Evolutionary conservation across 2,329 filamentous ascomycete genomes (phyloP).

Genomic region (Parascedosporium putredinis): DNA sequence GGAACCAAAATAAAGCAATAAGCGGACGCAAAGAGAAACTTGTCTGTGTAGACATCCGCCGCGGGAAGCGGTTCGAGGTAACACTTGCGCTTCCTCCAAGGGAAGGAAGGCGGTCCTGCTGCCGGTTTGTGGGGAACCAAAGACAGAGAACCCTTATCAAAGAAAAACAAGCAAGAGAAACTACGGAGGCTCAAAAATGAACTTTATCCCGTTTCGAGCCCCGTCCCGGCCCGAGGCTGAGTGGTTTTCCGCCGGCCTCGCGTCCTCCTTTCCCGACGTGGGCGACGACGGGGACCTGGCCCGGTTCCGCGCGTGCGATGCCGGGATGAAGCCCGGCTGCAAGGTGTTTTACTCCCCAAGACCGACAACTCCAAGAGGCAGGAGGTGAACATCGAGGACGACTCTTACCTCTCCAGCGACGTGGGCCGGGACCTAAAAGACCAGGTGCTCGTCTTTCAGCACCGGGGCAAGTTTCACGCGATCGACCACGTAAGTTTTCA

Average conservation of each 20-base stretch:
- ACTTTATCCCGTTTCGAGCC: conserved; percentile 16
- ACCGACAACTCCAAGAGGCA: conserved; percentile 22
- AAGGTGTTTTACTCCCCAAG: conserved; percentile 45
- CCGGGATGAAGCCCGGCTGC: conserved; percentile 40
- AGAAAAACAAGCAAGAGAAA: not conserved
- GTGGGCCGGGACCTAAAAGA: conserved; percentile 33
- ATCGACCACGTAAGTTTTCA: conserved; percentile 54
- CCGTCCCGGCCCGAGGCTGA: conserved; percentile 17
- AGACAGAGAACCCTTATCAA: not conserved
- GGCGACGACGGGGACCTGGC: conserved; percentile 28
- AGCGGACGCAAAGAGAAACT: no score
- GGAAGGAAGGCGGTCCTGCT: not conserved
- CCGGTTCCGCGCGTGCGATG: conserved; percentile 25
- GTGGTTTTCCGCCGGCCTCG: conserved; percentile 46
- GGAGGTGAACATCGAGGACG: conserved; percentile 25
- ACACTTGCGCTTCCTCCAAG: not conserved
- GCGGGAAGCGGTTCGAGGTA: no score
- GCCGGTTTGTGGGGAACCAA: not conserved
- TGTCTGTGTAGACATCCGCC: no score
- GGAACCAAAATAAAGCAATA: no score
- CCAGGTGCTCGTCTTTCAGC: conserved; percentile 56
- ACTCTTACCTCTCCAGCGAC: conserved; percentile 18
- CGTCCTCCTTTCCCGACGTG: conserved; percentile 45
- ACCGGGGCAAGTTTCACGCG: conserved; percentile 54
- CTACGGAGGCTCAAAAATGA: not conserved